Evolutionary conservation across 208 protist genomes (phyloP), one percentile per base, ranked within the genome.

Genomic region (Crithidia brevicula): DNA sequence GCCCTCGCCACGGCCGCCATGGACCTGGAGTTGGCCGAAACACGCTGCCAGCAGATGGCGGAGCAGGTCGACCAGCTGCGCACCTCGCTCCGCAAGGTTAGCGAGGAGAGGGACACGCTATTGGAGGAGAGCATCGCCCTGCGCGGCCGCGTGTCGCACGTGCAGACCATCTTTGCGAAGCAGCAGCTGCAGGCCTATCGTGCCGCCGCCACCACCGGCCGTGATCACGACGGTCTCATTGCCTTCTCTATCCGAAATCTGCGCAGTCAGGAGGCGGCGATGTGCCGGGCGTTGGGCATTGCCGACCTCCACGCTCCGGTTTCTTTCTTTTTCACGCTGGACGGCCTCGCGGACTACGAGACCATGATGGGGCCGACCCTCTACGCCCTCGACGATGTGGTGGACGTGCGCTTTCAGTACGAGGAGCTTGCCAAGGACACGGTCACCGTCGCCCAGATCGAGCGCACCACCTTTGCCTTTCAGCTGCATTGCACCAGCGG

Each of bases 141-240:
- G 71, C 88, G 91, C 20, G 74, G 84, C 9, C 72, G 88, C 0
- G 53, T 96, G 22, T 72, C 78, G 13, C 82, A 89, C 71, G 91
- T 96, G 10, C 91, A 96, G 74, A 94, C 91, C 0, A 81, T 89
- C 8, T 91, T 96, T 54, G 91, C 91, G 9, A 92, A 91, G 70
- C 86, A 94, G 74, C 91, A 96, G 63, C 76, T 96, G 20, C 81
- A 92, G 64, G 77, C 82, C 13, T 96, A 94, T 66, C 70, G 82
- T 11, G 38, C 58, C 7, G 79, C 77, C 42, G 69, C 54, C 30
- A 58, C 69, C 27, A 45, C 42, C 23, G 43, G 47, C 51, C 57
- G 60, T 3, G 51, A 57, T 27, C 7, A 13, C 22, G 50, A 61
- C 38, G 85, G 91, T 22, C 43, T 77, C 45, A 88, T 96, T 30